Percentiles rank a stretch among this genome's conserved stretches.
Conservation (phyloP, 805 yeast genomes). For the Nakazawaea anatomiae region DNA sequence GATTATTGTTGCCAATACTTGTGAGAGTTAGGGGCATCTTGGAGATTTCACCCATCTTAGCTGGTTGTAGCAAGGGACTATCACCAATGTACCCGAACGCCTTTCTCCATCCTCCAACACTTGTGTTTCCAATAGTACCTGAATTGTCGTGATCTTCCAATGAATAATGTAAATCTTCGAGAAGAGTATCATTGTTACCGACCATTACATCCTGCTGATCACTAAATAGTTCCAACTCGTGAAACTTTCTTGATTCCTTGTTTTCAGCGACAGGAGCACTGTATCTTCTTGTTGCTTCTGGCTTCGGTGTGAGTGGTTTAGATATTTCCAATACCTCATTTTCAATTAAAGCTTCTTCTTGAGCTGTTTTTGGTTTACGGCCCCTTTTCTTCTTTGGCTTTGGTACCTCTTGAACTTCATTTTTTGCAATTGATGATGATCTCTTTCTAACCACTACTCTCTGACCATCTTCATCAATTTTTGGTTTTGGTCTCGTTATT, state of each 20-base stretch:
- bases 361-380: constrained; percentile 2
- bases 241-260: not conserved
- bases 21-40: not conserved
- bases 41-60: not conserved
- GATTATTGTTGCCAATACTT: not conserved
- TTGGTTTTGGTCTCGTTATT: constrained; percentile 13
- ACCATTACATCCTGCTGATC: not conserved
- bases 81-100: constrained; percentile 7
- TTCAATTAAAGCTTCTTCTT: not conserved
- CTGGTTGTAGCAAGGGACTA: constrained; percentile 6
- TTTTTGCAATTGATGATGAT: not conserved
- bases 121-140: not conserved
- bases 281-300: not conserved
- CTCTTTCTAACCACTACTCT: constrained; percentile 6
- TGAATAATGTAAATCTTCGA: constrained; percentile 7
- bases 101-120: not conserved
- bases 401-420: not conserved
- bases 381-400: constrained; percentile 7
- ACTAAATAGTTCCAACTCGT: not conserved
- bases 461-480: constrained; percentile 11
- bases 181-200: not conserved
- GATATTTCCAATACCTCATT: not conserved
- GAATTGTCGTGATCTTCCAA: constrained; percentile 6
- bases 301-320: not conserved
- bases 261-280: not conserved